Evolutionary conservation across 192 early-diverging fungal species (phyloP), one percentile per base, ranked within the genome.

Genomic region (Rhizoclosmatium sp.): DNA sequence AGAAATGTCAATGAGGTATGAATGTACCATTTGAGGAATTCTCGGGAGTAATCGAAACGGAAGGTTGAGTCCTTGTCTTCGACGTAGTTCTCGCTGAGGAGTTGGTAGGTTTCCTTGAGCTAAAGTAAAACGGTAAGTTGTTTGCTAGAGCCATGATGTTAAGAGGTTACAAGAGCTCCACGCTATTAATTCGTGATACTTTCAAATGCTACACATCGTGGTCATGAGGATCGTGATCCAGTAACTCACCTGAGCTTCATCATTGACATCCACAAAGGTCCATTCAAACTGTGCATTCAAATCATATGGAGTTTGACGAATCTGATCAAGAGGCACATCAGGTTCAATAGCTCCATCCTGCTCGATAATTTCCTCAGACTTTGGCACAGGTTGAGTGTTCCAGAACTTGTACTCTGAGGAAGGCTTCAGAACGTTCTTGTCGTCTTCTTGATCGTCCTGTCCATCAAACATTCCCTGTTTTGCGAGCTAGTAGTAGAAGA

Each of bases 61-160:
- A 99, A 98, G 87, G 92, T 92, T 56, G 95, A 93, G 80, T 97
- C 96, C 61, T 94, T 91, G 72, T 99, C 98, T 84, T 99, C 98
- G 12, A 99, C 97, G 75, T 99, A 99, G 87, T 99, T 97, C 51
- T 92, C 82, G 10, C 93, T 91, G 78, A 99, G 89, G 46, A 99
- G 87, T 69, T 90, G 87, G 73, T 99, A 97, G n/a, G 98, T 82
- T 81, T 98, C 95, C 79, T 91, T 94, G 70, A 93, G 60, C 80
- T 83, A 44, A 80, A 76, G 12, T 19, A 45, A 77, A 56, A 23
- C 9, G 41, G 51, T 12, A 12, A 54, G 51, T 54, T 54, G 31
- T 31, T 31, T 31, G 31, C 31, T 31, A 0, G 31, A 39, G 40
- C 0, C 75, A 77, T 1, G 31, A 44, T 21, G 59, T 21, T 10